phyloP scores from a whole-genome alignment of 768 basidiomycete genomes.

The Amanita rimosa region DNA sequence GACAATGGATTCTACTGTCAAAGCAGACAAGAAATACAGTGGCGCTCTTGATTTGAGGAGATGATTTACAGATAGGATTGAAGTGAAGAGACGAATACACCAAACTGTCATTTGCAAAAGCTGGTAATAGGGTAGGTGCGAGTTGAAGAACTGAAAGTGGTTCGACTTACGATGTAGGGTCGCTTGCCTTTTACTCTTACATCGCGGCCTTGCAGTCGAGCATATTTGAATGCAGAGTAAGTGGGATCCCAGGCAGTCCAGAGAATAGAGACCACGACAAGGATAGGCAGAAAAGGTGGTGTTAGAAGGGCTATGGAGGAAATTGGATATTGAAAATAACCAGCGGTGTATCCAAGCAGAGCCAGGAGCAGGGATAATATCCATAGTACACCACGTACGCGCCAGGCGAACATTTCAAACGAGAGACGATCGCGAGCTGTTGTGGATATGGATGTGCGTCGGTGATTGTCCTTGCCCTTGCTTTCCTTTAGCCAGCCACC shows the following conservation, averaged over 20 bases:
- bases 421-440: conserved; percentile 32
- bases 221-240: conserved; percentile 46
- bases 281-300: conserved; percentile 31
- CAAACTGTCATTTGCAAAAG: conserved; percentile 48
- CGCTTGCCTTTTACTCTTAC: conserved; percentile 56
- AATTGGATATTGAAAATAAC: not conserved
- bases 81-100: conserved; percentile 42
- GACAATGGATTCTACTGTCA: conserved; percentile 47
- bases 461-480: conserved; percentile 50
- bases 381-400: conserved; percentile 61
- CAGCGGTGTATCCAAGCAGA: conserved; percentile 24
- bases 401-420: conserved; percentile 54
- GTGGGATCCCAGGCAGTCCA: conserved; percentile 89
- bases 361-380: conserved; percentile 30
- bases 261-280: conserved; percentile 48
- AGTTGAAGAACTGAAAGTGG: not conserved
- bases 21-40: conserved; percentile 34
- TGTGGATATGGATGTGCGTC: conserved; percentile 30
- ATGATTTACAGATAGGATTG: conserved; percentile 30
- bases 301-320: not conserved
- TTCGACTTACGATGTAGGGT: conserved; percentile 45
- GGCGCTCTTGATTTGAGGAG: conserved; percentile 14
- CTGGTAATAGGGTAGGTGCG: conserved; percentile 21
- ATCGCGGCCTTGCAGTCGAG: conserved; percentile 60
- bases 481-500: conserved; percentile 59